phyloP scores from a whole-genome alignment of 352 stramenopile species.

The Phytophthora lateralis region DNA sequence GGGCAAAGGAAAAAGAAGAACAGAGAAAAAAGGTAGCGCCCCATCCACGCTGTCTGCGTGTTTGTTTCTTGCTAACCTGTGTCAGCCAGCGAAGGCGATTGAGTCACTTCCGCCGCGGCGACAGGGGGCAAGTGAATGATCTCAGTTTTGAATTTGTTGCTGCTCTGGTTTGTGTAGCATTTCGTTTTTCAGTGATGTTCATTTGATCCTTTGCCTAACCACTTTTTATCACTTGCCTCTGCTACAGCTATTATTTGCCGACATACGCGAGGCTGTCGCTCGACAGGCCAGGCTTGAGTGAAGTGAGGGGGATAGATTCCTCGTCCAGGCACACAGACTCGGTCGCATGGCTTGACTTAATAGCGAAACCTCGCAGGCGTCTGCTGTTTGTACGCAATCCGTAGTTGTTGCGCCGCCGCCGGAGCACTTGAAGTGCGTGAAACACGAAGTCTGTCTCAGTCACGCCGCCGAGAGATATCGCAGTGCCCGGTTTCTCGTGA shows the following conservation, averaged over 20 bases:
- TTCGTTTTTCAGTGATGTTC: too few species aligned
- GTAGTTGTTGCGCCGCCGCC: slow-evolving; percentile 42
- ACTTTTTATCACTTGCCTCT: not conserved
- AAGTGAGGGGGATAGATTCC: slow-evolving; percentile 27
- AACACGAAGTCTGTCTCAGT: slow-evolving; percentile 72
- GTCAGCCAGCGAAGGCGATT: slow-evolving; percentile 1
- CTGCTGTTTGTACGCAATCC: slow-evolving; percentile 61
- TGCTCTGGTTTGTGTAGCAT: slow-evolving; percentile 2
- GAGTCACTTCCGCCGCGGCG: not conserved
- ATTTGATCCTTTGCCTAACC: too few species aligned
- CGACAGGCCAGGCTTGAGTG: slow-evolving; percentile 43
- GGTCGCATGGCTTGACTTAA: not conserved
- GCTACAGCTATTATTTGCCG: slow-evolving; percentile 9
- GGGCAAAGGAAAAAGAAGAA: slow-evolving; percentile 47
- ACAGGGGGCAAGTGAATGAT: slow-evolving; percentile 10
- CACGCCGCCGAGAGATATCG: slow-evolving; percentile 43
- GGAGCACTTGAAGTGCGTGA: slow-evolving; percentile 52
- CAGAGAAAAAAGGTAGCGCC: slow-evolving; percentile 9
- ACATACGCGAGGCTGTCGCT: slow-evolving; percentile 23
- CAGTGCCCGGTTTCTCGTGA: slow-evolving; percentile 18
- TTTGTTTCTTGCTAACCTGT: slow-evolving; percentile 8
- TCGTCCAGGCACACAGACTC: slow-evolving; percentile 10
- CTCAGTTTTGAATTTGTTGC: slow-evolving; percentile 17
- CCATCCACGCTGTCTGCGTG: not conserved
- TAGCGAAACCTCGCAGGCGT: slow-evolving; percentile 11